Conservation (phyloP, 768 basidiomycete genomes). For the Tylopilus felleus region DNA sequence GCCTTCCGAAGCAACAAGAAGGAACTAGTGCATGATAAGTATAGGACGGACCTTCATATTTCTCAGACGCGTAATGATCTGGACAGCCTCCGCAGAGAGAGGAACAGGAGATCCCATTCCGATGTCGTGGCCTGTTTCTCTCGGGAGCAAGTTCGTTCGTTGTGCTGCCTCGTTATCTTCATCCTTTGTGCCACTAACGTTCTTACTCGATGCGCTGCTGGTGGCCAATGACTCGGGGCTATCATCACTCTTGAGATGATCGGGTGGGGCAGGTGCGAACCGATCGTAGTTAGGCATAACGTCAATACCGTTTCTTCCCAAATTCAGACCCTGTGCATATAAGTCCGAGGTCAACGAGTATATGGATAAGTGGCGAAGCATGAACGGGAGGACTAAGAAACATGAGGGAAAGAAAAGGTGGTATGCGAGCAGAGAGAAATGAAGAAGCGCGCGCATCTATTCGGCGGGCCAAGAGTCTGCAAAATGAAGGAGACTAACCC, state of each 20-base stretch:
- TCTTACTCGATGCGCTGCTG: neutral
- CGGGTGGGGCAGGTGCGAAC: conserved; percentile 54
- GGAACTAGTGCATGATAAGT: neutral
- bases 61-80: conserved; percentile 71
- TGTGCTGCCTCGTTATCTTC: neutral
- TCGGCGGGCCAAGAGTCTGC: neutral
- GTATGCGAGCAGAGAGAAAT: neutral
- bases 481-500: conserved; percentile 45
- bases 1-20: neutral
- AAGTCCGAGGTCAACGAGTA: conserved; percentile 1
- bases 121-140: conserved; percentile 84
- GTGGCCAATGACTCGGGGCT: conserved; percentile 46
- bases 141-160: conserved; percentile 58
- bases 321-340: conserved; percentile 52
- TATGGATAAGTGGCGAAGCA: neutral
- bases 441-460: neutral
- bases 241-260: conserved; percentile 33
- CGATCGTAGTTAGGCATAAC: conserved; percentile 65
- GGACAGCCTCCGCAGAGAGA: conserved; percentile 71
- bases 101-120: conserved; percentile 86
- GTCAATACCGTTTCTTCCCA: conserved; percentile 83
- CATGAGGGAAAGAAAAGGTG: neutral
- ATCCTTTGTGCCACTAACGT: neutral
- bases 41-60: conserved; percentile 67
- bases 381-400: neutral